Conservation (phyloP, 805 yeast species). For the Metschnikowia matae region DNA sequence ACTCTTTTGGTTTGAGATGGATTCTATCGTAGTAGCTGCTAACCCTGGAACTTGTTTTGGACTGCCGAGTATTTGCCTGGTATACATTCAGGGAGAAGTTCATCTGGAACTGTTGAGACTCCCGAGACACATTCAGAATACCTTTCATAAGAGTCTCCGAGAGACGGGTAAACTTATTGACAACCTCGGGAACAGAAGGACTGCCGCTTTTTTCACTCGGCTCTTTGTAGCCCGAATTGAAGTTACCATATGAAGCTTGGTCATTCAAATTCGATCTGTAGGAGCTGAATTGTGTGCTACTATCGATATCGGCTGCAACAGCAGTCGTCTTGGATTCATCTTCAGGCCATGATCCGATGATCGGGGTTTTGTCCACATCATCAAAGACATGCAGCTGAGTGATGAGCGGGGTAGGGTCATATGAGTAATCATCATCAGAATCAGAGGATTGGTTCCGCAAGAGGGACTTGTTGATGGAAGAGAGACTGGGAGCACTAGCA, state of each 20-base stretch:
- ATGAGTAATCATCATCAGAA: slow-evolving; percentile 22
- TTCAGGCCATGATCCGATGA: slow-evolving; percentile 14
- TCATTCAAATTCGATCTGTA: background rate
- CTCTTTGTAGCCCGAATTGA: slow-evolving; percentile 10
- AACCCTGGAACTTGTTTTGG: slow-evolving; percentile 17
- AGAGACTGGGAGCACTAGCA: slow-evolving; percentile 26
- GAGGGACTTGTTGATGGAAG: slow-evolving; percentile 32
- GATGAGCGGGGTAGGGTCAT: slow-evolving; percentile 34
- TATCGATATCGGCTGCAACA: background rate
- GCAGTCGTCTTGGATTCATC: background rate
- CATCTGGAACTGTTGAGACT: slow-evolving; percentile 36
- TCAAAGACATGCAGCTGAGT: slow-evolving; percentile 8
- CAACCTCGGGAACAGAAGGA: slow-evolving; percentile 25
- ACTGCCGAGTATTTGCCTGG: slow-evolving; percentile 18
- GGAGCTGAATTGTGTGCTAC: background rate
- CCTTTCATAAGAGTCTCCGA: slow-evolving; percentile 34
- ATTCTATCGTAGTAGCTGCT: slow-evolving; percentile 33
- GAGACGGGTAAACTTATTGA: slow-evolving; percentile 34
- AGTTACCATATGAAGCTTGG: background rate
- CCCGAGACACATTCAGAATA: slow-evolving; percentile 29
- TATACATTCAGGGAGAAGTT: slow-evolving; percentile 38
- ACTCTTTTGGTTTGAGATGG: slow-evolving; percentile 16
- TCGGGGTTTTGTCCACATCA: slow-evolving; percentile 30
- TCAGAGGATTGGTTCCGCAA: slow-evolving; percentile 22
- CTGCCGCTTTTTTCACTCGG: background rate